Base-by-base conservation (phyloP, 306 rosid genomes). In the Hippophae rhamnoides region DNA sequence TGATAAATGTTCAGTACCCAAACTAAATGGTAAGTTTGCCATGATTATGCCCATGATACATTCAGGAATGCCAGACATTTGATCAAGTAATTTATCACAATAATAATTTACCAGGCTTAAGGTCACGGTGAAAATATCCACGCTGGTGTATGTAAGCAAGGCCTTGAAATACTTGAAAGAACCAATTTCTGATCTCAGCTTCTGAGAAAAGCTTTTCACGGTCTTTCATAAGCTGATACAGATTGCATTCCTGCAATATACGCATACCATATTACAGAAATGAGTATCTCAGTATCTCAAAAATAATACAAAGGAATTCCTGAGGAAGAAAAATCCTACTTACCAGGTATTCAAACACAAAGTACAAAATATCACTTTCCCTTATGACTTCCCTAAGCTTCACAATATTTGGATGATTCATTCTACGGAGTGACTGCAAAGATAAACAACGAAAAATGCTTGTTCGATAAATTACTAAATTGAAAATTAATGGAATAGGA, bases 41-140 rank as follows among this genome's bases (percentile, higher is more conserved):
- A 31, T 2, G 38, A 31, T 31, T 31, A 31, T 31, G 38, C 5
- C 38, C 3, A 31, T 31, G 38, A 31, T 10, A 46, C 13, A 46
- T 46, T 46, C 50, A 46, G 10, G 13, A 10, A 9, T 9, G 13
- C 50, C 50, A 31, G 38, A 31, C 38, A 2, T 31, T 31, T 31
- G 7, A 49, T 0, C n/a, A 49, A 13, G 26, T 52, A 26, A 50
- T 9, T 42, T 8, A 11, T 45, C 3, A 49, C 27, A 62, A 56
- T 47, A 10, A 50, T 4, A 45, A 44, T 10, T 62, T 87, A 92
- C 99, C 99, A 71, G 99, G 99, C 76, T 93, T 93, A 56, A 93
- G 83, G 67, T 93, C 99, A 7, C 99, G 99, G 67, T 93, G 99
- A 79, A 93, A 93, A 78, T 93, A 93, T 67, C 99, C 99, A 67